These are phyloP conservation scores for Lathyrus tuberosus DNA, from an alignment of 306 rosid species.

Conservation along the genomic window DNA sequence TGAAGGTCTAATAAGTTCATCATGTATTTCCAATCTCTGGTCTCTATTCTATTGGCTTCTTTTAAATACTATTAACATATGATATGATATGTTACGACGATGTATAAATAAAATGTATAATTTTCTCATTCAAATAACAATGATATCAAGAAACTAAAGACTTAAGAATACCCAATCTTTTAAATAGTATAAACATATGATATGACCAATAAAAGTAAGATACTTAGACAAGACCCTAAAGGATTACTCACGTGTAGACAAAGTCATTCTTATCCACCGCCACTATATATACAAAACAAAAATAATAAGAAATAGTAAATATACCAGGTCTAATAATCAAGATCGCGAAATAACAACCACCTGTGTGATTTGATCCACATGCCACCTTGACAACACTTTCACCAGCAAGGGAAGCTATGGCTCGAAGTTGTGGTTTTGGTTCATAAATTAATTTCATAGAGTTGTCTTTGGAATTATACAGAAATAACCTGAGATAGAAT, in stretches of 20 bases:
- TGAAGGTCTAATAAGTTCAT: too few species aligned
- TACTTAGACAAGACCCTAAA: conserved; percentile 12
- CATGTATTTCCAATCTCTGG: too few species aligned
- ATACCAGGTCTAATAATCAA: conserved; percentile 8
- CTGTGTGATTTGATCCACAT: conserved; percentile 95
- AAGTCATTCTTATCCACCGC: conserved; percentile 88
- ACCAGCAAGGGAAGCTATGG: conserved; percentile 82
- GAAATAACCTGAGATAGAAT: too few species aligned
- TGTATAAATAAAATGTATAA: too few species aligned
- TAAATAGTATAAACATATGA: too few species aligned
- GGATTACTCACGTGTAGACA: conserved; percentile 85
- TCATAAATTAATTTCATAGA: conserved; percentile 92
- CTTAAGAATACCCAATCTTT: too few species aligned
- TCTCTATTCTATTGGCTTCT: too few species aligned
- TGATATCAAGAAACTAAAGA: too few species aligned
- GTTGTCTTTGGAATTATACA: conserved; percentile 94
- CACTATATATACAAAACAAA: conserved; percentile 60
- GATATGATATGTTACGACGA: too few species aligned
- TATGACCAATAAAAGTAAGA: too few species aligned
- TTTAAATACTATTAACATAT: too few species aligned
- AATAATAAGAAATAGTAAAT: conserved; percentile 25
- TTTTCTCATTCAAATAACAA: too few species aligned
- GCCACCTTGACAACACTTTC: conserved; percentile 88
- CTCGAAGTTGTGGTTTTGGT: conserved; percentile 93
- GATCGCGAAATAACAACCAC: conserved; percentile 47